Percentiles rank a stretch among this genome's conserved stretches.
These are phyloP conservation scores for Isabelozyma heimii DNA, from an alignment of 805 yeast genomes.

Conservation along the genomic window DNA sequence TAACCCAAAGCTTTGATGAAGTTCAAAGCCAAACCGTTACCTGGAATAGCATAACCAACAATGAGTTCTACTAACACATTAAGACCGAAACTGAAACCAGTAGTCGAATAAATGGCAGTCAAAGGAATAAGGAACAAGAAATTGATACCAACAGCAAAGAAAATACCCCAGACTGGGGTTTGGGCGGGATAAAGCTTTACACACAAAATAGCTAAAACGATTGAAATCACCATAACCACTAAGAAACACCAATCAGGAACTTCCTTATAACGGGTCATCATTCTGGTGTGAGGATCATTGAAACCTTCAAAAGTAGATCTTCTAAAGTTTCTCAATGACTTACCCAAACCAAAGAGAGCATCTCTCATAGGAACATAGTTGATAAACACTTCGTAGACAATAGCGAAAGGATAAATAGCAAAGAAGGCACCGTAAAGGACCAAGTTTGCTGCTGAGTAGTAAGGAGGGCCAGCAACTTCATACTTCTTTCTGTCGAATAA, in stretches of 20 bases:
- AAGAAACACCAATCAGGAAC: constrained; percentile 33
- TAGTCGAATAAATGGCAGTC: constrained; percentile 23
- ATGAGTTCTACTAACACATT: constrained; percentile 37
- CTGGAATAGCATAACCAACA: constrained; percentile 36
- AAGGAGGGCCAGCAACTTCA: constrained; percentile 25
- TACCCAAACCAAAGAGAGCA: constrained; percentile 9
- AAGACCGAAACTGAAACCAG: constrained; percentile 31
- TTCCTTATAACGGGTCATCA: constrained; percentile 32
- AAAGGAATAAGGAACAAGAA: constrained; percentile 32
- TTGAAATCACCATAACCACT: constrained; percentile 20
- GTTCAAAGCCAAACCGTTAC: constrained; percentile 34
- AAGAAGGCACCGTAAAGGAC: constrained; percentile 25
- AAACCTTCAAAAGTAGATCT: constrained; percentile 29
- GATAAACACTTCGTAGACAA: constrained; percentile 13
- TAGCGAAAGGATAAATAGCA: constrained; percentile 21
- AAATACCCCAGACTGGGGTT: constrained; percentile 36
- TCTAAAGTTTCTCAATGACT: constrained; percentile 12
- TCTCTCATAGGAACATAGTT: constrained; percentile 6
- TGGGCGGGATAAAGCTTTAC: constrained; percentile 28
- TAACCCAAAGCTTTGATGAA: constrained; percentile 60
- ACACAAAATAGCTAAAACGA: constrained; percentile 31
- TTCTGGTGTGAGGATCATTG: constrained; percentile 28
- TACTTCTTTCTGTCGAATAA: constrained; percentile 21
- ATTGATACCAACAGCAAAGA: constrained; percentile 31
- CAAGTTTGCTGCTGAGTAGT: constrained; percentile 25